Evolutionary conservation across 2,329 filamentous ascomycete species (phyloP).

Genomic region (Penicillium oxalicum): DNA sequence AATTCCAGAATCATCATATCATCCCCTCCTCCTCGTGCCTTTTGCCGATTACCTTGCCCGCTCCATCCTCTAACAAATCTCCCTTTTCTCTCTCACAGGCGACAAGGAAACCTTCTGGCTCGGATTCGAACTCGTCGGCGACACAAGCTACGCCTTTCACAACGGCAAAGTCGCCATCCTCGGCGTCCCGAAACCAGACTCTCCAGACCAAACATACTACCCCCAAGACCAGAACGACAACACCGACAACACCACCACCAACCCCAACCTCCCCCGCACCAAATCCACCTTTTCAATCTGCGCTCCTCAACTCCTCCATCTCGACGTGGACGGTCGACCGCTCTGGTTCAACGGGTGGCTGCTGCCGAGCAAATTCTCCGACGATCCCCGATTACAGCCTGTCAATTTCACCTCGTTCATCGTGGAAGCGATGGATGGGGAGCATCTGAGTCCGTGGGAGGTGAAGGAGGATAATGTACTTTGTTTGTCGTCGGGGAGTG

Average conservation of each 20-base stretch:
- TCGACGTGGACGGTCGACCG: conserved; percentile 22
- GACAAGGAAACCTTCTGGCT: conserved; percentile 50
- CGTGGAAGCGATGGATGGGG: neutral
- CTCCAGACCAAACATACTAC: neutral
- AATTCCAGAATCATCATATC: no score
- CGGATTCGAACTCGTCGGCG: conserved; percentile 43
- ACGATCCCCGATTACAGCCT: neutral
- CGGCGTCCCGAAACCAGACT: conserved; percentile 7
- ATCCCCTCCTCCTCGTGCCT: neutral
- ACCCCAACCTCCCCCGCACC: neutral
- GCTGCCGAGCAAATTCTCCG: neutral
- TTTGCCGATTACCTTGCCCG: neutral
- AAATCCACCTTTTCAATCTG: conserved; percentile 34
- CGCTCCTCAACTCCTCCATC: conserved; percentile 43
- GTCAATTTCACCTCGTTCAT: conserved; percentile 1
- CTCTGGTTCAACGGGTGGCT: neutral
- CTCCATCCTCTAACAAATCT: no score
- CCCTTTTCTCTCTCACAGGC: conserved; percentile 21
- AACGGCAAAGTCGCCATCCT: conserved; percentile 27
- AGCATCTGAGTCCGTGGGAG: neutral
- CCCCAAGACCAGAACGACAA: neutral
- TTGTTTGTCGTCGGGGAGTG: neutral
- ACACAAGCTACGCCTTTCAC: conserved; percentile 42
- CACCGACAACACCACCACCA: no score
- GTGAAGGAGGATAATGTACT: neutral